Base-by-base conservation (phyloP, 495 filamentous ascomycete genomes). In the Oidiodendron maius region DNA sequence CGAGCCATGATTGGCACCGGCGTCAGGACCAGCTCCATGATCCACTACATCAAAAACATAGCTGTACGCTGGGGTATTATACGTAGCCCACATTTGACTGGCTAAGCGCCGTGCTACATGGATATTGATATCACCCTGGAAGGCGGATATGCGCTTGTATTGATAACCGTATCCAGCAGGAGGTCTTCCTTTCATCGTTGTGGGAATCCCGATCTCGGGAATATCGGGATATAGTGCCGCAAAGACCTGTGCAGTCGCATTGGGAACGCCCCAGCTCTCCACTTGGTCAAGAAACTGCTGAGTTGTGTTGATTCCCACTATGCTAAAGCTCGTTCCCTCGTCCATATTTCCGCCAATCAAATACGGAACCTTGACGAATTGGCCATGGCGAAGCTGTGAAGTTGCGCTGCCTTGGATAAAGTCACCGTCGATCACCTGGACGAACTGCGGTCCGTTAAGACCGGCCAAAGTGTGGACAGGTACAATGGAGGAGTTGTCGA, bases 301-400 rank as follows among this genome's bases (percentile, higher is more conserved):
- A 24, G 63, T 63, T 5, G 64, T 78, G 52, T 78, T 70, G 46
- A 78, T 68, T 26, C 42, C 43, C 17, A 25, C 34, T 8, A 63
- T 57, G 49, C 2, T 69, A 66, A 53, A 81, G 76, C 2, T 72
- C 57, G 11, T 75, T 71, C 13, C 76, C 74, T 83, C 80, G 57
- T 84, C 80, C 46, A 72, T 59, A 51, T 75, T 80, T 18, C 76
- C 70, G 13, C 81, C 80, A 34, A 70, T 58, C 38, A 83, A 74
- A 46, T 82, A 23, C n/a, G 61, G 60, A 0, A 83, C 67, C 40
- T 68, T 39, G 24, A 77, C 74, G 53, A 76, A 78, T 18, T 52
- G 53, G 13, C 70, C 67, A 11, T 56, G 45, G 12, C 44, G 55
- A 8, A 71, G 59, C 26, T 66, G 67, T 9, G 59, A 35, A 15